Base-by-base conservation (phyloP, 371 early-diverging fungal species). In the Basidiobolus heterosporus region DNA sequence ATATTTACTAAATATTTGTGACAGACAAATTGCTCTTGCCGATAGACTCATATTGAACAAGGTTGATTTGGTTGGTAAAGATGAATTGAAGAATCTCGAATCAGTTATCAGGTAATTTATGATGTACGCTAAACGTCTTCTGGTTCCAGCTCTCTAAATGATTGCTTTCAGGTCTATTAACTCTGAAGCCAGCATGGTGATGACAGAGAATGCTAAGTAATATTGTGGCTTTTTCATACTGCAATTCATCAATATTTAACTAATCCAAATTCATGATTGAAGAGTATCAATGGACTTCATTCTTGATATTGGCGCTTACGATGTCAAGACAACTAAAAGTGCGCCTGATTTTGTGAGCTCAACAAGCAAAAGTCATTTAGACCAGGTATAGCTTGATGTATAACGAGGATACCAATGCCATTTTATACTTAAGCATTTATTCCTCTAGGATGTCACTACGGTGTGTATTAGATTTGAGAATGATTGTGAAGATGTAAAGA, bases 11-110 rank as follows among this genome's bases (percentile, higher is more conserved):
- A 65, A 72, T 38, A 62, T 64, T 49, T 61, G 60, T n/a, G 55
- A 52, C 45, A 84, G 89, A 45, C 96, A 96, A 59, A 78, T 97
- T 11, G 96, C 96, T 2, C 73, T 92, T 63, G 90, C 94, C 6
- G 97, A 97, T 58, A 80, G 90, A 18, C 77, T 97, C 15, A 64
- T 97, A 7, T 58, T 97, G 46, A 97, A 97, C 71, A 97, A 97
- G 59, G 71, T 69, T n/a, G 97, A 97, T 54, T 57, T 94, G 16
- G 70, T 91, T 1, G 50, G 51, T 0, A 58, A 64, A 11, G 39
- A 59, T 5, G 68, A 72, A 23, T 41, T 80, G 18, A 51, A 55
- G 19, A 47, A 54, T 2, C 52, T 85, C n/a, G 69, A 80, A 49
- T 46, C 49, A 5, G 68, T 69, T 35, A 60, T 84, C 39, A 70